phyloP scores from a whole-genome alignment of 1,284 basidiomycete species.

The Cronartium quercuum region DNA sequence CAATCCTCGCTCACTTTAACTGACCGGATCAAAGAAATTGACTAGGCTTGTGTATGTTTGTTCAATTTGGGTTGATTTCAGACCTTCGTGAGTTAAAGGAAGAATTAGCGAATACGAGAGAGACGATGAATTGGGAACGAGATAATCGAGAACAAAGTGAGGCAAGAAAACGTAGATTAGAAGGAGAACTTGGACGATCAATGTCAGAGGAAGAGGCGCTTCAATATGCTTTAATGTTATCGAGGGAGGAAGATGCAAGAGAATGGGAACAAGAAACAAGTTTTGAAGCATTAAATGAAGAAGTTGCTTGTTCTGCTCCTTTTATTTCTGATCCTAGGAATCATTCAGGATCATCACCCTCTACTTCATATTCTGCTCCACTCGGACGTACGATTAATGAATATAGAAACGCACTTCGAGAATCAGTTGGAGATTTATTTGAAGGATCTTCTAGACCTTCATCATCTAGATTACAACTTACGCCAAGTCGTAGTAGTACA shows the following conservation, averaged over 20 bases:
- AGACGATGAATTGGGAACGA: not conserved
- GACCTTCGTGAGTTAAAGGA: not conserved
- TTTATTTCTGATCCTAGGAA: too few species aligned
- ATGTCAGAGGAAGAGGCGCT: not conserved
- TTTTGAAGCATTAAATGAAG: not conserved
- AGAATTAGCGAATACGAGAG: not conserved
- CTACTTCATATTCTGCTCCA: too few species aligned
- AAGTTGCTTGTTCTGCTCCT: too few species aligned
- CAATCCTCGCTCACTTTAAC: not conserved
- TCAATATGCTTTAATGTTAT: not conserved
- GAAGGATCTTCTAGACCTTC: too few species aligned
- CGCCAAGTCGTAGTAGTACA: too few species aligned
- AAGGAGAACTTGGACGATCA: not conserved
- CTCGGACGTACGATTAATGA: too few species aligned
- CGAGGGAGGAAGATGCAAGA: not conserved
- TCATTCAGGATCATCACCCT: too few species aligned
- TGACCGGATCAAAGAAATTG: not conserved
- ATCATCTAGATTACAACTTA: too few species aligned
- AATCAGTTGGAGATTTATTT: too few species aligned
- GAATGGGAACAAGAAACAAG: not conserved
- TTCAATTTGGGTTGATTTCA: not conserved
- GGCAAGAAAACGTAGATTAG: not conserved
- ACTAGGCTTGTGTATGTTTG: not conserved
- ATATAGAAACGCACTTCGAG: too few species aligned
- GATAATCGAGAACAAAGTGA: not conserved